These are phyloP conservation scores for Boletus reticuloceps DNA, from an alignment of 768 basidiomycete species.

Conservation along the genomic window DNA sequence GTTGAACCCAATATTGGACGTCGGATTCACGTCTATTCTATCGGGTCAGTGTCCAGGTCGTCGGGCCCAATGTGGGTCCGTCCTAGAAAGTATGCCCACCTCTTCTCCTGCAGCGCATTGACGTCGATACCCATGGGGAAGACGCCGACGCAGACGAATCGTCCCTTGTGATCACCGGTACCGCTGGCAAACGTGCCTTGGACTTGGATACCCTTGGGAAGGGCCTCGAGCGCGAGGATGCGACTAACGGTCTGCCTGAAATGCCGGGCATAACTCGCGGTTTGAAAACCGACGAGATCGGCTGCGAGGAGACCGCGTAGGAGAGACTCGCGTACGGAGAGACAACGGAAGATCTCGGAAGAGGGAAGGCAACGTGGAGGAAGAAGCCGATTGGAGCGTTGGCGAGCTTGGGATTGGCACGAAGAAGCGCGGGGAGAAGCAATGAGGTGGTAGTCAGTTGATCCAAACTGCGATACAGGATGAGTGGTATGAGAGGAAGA, in stretches of 20 bases:
- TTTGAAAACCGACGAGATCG: constrained; percentile 92
- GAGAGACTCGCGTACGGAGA: constrained; percentile 74
- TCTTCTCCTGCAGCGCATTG: constrained; percentile 58
- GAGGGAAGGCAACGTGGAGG: constrained; percentile 94
- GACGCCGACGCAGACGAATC: constrained; percentile 84
- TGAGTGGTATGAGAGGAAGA: constrained; percentile 6
- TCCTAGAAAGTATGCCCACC: constrained; percentile 38
- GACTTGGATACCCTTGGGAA: constrained; percentile 80
- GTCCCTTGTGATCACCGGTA: constrained; percentile 29
- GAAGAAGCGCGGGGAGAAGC: constrained; percentile 84
- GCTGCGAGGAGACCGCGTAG: constrained; percentile 89
- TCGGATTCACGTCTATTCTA: constrained; percentile 61
- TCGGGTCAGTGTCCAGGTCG: constrained; percentile 8
- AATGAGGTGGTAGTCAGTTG: constrained; percentile 98
- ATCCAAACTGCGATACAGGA: constrained; percentile 53
- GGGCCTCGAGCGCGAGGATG: constrained; percentile 74
- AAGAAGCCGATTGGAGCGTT: constrained; percentile 72
- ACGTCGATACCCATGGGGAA: constrained; percentile 92
- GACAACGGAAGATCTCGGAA: constrained; percentile 92
- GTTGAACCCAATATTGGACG: constrained; percentile 78
- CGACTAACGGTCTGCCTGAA: constrained; percentile 83
- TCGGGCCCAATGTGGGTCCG: not conserved
- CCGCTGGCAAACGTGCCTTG: constrained; percentile 24
- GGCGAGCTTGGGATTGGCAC: constrained; percentile 50
- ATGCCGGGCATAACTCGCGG: constrained; percentile 77